Conservation (phyloP, 2,329 filamentous ascomycete species). For the Neopestalotiopsis clavispora region DNA sequence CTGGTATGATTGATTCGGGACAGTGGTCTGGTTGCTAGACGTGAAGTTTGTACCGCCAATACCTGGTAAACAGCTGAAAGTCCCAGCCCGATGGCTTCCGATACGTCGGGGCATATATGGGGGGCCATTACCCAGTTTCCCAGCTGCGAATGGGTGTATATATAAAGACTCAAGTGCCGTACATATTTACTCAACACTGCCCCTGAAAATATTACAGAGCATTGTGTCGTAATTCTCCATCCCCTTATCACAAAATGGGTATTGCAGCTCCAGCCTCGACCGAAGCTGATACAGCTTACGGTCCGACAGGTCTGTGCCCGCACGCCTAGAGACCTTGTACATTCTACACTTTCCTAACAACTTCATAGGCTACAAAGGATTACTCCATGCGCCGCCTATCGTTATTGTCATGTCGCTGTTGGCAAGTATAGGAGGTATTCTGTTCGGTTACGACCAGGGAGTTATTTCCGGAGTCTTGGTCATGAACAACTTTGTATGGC, state of each 20-base stretch:
- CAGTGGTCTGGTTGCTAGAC: background rate
- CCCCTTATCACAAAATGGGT: background rate
- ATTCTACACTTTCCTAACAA: background rate
- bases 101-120: background rate
- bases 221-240: background rate
- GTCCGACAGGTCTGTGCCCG: background rate
- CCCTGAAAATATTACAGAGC: background rate
- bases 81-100: background rate
- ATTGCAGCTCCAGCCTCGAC: background rate
- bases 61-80: background rate
- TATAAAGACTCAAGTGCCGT: background rate
- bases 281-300: background rate
- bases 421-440: conserved; percentile 40
- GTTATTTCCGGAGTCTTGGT: conserved; percentile 51
- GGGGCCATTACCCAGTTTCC: background rate
- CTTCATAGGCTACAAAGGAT: background rate
- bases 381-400: background rate
- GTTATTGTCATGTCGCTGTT: background rate
- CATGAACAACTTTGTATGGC: conserved; percentile 49
- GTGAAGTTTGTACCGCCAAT: no score
- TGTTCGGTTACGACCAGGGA: conserved; percentile 56
- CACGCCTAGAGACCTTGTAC: background rate
- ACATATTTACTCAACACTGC: background rate
- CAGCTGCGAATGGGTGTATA: background rate
- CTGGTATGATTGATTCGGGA: background rate